Conservation (phyloP, 2,329 filamentous ascomycete species). For the Biscogniauxia mediterranea region DNA sequence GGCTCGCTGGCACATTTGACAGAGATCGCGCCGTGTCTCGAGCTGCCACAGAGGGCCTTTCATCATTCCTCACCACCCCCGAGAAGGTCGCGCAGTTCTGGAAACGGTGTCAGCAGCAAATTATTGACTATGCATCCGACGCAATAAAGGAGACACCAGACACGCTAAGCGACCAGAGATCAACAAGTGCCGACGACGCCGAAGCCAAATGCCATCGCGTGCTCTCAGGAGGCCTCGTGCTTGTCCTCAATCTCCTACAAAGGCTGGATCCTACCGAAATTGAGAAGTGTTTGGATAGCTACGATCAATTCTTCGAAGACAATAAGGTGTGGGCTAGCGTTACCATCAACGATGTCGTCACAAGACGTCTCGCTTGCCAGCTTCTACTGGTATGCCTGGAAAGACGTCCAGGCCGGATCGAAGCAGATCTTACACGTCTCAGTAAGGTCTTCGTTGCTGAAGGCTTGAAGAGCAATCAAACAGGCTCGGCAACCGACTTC, state of each 20-base stretch:
- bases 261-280: conserved; percentile 52
- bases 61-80: conserved; percentile 71
- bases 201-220: conserved; percentile 84
- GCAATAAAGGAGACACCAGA: conserved; percentile 77
- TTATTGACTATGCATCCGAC: conserved; percentile 78
- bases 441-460: conserved; percentile 66
- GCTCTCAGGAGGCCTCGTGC: conserved; percentile 51
- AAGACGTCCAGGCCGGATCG: conserved; percentile 44
- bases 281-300: conserved; percentile 57
- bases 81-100: conserved; percentile 78
- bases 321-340: conserved; percentile 67
- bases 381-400: conserved; percentile 50
- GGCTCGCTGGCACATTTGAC: conserved; percentile 88
- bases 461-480: conserved; percentile 69
- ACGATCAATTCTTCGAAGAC: conserved; percentile 65
- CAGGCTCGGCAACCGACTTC: conserved; percentile 71
- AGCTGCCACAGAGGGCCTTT: conserved; percentile 75
- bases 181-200: conserved; percentile 79
- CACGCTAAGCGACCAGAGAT: conserved; percentile 86
- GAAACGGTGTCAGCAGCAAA: conserved; percentile 75
- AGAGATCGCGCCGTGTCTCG: conserved; percentile 73
- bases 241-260: conserved; percentile 53
- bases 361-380: conserved; percentile 52
- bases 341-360: conserved; percentile 57
- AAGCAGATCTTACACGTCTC: conserved; percentile 49